Conservation (phyloP, 2,329 filamentous ascomycete genomes). For the Stagonosporopsis vannaccii region DNA sequence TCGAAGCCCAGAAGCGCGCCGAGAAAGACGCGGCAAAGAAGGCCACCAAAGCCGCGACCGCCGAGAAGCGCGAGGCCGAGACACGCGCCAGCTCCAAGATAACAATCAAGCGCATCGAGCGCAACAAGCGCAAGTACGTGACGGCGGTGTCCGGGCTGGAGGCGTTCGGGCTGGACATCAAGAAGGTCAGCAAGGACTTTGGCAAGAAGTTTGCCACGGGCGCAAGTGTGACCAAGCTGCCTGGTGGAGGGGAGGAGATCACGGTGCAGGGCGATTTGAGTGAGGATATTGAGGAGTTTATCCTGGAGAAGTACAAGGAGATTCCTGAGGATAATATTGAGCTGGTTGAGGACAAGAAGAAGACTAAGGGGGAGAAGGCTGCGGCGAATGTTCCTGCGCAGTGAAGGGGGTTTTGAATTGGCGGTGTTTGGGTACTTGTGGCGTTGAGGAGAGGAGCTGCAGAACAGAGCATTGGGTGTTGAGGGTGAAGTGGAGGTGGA, state of each 20-base stretch:
- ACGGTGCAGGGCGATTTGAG: constrained; percentile 97
- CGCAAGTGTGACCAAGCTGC: constrained; percentile 86
- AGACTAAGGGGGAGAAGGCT: constrained; percentile 63
- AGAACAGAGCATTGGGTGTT: not conserved
- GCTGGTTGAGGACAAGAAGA: constrained; percentile 93
- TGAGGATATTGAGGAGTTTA: constrained; percentile 90
- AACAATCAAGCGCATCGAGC: constrained; percentile 94
- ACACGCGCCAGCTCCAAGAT: constrained; percentile 83
- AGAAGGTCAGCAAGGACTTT: constrained; percentile 95
- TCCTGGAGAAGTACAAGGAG: constrained; percentile 85
- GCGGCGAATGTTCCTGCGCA: constrained; percentile 20
- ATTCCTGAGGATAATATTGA: constrained; percentile 97
- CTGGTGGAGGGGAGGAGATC: constrained; percentile 90
- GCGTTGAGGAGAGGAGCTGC: not conserved
- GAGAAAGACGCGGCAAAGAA: constrained; percentile 98
- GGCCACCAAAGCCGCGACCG: constrained; percentile 88
- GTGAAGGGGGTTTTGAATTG: too few relatives aligned
- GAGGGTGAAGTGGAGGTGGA: not conserved
- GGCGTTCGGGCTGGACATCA: constrained; percentile 88
- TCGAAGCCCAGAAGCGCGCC: constrained; percentile 92
- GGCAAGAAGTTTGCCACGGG: constrained; percentile 99
- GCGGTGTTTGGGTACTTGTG: too few relatives aligned
- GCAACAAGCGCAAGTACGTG: constrained; percentile 97
- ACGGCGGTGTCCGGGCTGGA: constrained; percentile 92
- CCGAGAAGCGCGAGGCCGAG: constrained; percentile 82